Conservation (phyloP, 1,139 yeast species). For the Suhomyces anneliseae region DNA sequence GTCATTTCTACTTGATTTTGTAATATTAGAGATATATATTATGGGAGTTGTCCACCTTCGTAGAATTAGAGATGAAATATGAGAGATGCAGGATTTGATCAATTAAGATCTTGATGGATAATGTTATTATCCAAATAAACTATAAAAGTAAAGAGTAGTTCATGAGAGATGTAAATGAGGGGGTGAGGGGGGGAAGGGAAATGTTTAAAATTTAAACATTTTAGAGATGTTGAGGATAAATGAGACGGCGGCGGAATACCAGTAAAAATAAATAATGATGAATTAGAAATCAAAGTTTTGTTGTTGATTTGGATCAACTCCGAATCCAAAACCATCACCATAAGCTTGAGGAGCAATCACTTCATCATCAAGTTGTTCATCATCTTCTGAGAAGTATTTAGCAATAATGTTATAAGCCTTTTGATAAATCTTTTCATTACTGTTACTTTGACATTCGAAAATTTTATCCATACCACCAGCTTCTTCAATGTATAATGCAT, state of each 20-base stretch:
- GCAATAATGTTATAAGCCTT: constrained; percentile 90
- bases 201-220: too few relatives aligned
- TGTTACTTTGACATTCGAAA: constrained; percentile 87
- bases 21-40: neutral
- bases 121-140: constrained; percentile 2
- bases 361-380: constrained; percentile 68
- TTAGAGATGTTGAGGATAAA: constrained; percentile 1
- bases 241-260: neutral
- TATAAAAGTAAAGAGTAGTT: constrained; percentile 5
- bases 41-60: constrained; percentile 3
- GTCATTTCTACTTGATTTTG: neutral
- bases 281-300: constrained; percentile 46
- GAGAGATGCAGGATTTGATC: constrained; percentile 9
- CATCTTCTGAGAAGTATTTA: constrained; percentile 86
- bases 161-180: constrained; percentile 3
- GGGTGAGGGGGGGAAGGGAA: neutral
- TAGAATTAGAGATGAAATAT: constrained; percentile 8
- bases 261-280: neutral
- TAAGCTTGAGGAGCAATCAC: constrained; percentile 80
- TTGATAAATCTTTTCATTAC: constrained; percentile 87
- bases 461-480: constrained; percentile 99
- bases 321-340: constrained; percentile 88
- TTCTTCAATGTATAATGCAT: constrained; percentile 90
- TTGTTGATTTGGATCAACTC: constrained; percentile 52
- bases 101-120: neutral